Evolutionary conservation across 345 rosid species (phyloP), one percentile per base, ranked within the genome.

Genomic region (Hibiscus mutabilis): DNA sequence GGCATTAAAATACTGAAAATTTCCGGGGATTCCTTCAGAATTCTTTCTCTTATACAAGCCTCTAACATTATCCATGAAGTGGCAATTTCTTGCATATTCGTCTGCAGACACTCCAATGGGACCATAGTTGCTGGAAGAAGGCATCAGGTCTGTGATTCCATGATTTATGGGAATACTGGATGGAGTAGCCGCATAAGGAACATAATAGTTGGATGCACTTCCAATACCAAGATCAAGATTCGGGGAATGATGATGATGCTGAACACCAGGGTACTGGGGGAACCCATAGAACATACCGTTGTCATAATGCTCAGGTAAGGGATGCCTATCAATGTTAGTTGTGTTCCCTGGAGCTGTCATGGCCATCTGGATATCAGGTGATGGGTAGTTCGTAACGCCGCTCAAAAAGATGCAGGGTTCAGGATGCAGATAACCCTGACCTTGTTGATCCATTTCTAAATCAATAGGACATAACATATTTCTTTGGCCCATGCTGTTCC

Each of bases 11-110:
- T 76, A 77, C 68, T 83, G 92, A 72, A 79, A 77, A 83, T 73
- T 69, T 73, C 82, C 90, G 0, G 81, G 83, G 53, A 80, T 15
- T 24, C 77, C 86, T 76, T 88, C 91, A 16, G 85, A 49, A 49
- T 49, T 88, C 79, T 92, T 92, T 81, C 89, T 87, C 82, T 90
- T 90, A 80, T 75, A 90, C 42, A 86, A 57, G 42, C 84, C 86
- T 79, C 88, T 85, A 27, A 77, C 77, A 66, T 78, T 74, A 69
- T 86, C 91, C 86, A 86, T 76, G 63, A 79, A 83, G 66, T 79
- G 83, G 18, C 63, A 69, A 61, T 75, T 82, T 70, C 83, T 82
- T 62, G 88, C 27, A 55, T 55, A 21, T 55, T 21, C 59, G 8
- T 55, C 27, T 55, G 27, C 2, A 55, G 27, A 68, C 70, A 74